Base-by-base conservation (phyloP, 1,139 yeast genomes). In the Suhomyces panamericanus region DNA sequence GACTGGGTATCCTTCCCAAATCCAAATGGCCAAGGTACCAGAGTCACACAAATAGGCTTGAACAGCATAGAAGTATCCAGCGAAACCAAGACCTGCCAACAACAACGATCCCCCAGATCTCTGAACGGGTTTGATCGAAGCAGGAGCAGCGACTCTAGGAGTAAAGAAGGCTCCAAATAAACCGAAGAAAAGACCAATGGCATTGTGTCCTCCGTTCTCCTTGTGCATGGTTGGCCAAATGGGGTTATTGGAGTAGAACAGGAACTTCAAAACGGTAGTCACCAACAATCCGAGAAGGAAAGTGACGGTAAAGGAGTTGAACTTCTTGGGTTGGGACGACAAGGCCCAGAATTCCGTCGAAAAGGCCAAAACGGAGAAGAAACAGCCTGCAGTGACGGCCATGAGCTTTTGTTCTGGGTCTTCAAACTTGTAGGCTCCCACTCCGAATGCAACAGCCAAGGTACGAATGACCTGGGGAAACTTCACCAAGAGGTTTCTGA, bases 181-280 rank as follows among this genome's bases (percentile, higher is more conserved):
- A 24, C 93, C 96, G 36, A 89, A 49, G 10, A 75, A 66, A 5
- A 93, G 65, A 38, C 96, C 97, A 27, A 81, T 66, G 43, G 73
- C 75, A 63, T 91, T 91, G 72, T 81, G 81, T 9, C 99, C 99
- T 24, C 97, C 97, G 56, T 87, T 91, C 22, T 73, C 80, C 27
- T 75, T 77, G 60, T 90, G 85, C 93, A 93, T 85, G 38, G 90
- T 86, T 32, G 99, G 96, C 99, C 99, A 93, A 41, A 90, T 73
- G 32, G 99, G 99, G 62, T 93, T 93, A 60, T 91, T 91, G 6
- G 97, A 83, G 67, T 80, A 87, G 58, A 76, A 80, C 14, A 85
- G 80, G 67, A 79, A 86, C 60, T 95, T 93, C 28, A 89, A 74
- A 33, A 87, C 78, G 0, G 90, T 80, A 3, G 96, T 82, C 5